A percentile compares a stretch with the other conserved stretches of the same genome.
Evolutionary conservation across 805 yeast genomes (phyloP).

Genomic region (Candida chilensis): DNA sequence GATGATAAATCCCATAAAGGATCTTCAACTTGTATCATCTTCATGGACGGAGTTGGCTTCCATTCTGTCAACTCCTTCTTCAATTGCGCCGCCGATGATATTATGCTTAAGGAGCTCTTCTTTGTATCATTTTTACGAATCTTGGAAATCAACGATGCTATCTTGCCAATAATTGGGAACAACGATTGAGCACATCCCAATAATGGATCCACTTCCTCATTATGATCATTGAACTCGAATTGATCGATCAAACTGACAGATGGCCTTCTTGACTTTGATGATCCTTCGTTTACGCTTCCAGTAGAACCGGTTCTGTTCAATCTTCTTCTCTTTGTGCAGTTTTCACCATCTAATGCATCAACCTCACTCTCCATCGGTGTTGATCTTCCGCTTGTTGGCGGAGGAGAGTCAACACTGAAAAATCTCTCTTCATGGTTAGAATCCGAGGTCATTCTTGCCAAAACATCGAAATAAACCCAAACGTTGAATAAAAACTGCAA

Average conservation of each 20-base stretch:
- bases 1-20: slow-evolving; percentile 48
- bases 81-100: slow-evolving; percentile 46
- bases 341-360: slow-evolving; percentile 2
- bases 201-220: slow-evolving; percentile 48
- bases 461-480: slow-evolving; percentile 63
- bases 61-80: slow-evolving; percentile 45
- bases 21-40: slow-evolving; percentile 26
- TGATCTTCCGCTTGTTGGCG: too few relatives aligned
- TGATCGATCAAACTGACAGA: neutral
- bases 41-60: slow-evolving; percentile 38
- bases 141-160: slow-evolving; percentile 44
- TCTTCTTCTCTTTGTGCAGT: slow-evolving; percentile 2
- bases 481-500: slow-evolving; percentile 48
- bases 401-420: too few relatives aligned
- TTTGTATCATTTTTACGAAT: slow-evolving; percentile 24
- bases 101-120: slow-evolving; percentile 33
- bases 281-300: neutral
- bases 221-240: slow-evolving; percentile 1
- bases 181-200: slow-evolving; percentile 60
- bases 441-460: slow-evolving; percentile 56
- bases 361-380: slow-evolving; percentile 1
- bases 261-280: neutral
- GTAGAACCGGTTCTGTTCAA: neutral
- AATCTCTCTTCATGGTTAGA: slow-evolving; percentile 28
- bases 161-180: slow-evolving; percentile 57